phyloP scores from a whole-genome alignment of 768 basidiomycete genomes.

The Multifurca ochricompacta region DNA sequence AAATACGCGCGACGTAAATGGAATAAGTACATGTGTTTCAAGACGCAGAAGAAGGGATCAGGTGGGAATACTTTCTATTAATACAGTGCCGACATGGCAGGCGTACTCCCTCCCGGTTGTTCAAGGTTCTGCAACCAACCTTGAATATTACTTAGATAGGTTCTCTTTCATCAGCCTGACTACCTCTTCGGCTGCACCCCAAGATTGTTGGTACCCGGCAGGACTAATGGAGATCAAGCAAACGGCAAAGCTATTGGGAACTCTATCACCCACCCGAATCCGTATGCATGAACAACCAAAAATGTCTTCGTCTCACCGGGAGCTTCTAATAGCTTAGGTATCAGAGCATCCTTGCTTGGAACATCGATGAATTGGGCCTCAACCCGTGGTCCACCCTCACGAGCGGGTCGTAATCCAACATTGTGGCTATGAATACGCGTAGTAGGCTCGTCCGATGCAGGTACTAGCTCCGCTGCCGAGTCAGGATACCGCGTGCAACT shows the following conservation, averaged over 20 bases:
- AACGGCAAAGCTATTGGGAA: constrained; percentile 18
- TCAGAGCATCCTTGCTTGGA: constrained; percentile 27
- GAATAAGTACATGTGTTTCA: neutral
- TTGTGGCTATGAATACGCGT: constrained; percentile 44
- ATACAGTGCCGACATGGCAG: neutral
- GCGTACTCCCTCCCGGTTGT: too few relatives aligned
- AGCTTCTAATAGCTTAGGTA: constrained; percentile 18
- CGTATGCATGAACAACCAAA: constrained; percentile 49
- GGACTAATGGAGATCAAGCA: constrained; percentile 11
- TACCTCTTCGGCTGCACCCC: constrained; percentile 25
- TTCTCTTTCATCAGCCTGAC: constrained; percentile 15
- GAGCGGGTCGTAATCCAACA: constrained; percentile 49
- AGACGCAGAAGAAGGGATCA: neutral
- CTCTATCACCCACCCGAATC: constrained; percentile 39
- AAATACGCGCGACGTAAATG: too few relatives aligned
- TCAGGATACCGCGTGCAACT: constrained; percentile 38
- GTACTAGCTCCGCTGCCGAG: constrained; percentile 36
- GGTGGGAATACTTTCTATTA: too few relatives aligned
- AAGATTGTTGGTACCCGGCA: constrained; percentile 25
- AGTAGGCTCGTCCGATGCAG: constrained; percentile 27
- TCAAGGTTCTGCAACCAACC: neutral
- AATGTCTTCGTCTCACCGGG: constrained; percentile 23
- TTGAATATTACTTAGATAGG: neutral
- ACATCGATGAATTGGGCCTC: constrained; percentile 38
- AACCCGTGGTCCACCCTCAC: constrained; percentile 48